phyloP scores from a whole-genome alignment of 352 stramenopile species.

The Pythium insidiosum region DNA sequence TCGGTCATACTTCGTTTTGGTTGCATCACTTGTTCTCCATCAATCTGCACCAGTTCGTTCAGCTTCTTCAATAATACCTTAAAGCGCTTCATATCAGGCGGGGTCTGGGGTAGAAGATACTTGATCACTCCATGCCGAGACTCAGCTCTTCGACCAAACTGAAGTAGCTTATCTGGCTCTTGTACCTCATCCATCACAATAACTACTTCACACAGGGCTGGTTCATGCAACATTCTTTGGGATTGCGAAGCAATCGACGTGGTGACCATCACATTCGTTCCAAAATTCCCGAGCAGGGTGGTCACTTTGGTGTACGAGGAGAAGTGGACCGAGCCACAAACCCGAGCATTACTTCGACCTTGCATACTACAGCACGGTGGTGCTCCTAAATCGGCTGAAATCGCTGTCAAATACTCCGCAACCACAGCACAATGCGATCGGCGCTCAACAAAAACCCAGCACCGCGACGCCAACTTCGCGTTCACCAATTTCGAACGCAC shows the following conservation, averaged over 20 bases:
- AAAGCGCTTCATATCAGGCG: conserved; percentile 47
- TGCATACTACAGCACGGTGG: conserved; percentile 72
- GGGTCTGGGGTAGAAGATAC: conserved; percentile 44
- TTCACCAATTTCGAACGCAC: conserved; percentile 40
- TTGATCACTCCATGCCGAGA: conserved; percentile 39
- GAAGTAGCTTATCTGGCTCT: conserved; percentile 67
- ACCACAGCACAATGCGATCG: conserved; percentile 63
- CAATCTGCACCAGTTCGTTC: conserved; percentile 38
- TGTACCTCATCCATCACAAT: conserved; percentile 72
- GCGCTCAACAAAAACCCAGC: conserved; percentile 69
- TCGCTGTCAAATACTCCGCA: conserved; percentile 63
- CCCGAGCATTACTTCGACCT: conserved; percentile 52
- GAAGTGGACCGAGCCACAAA: conserved; percentile 45
- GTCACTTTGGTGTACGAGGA: conserved; percentile 68
- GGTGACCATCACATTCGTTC: conserved; percentile 69
- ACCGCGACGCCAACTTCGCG: conserved; percentile 1
- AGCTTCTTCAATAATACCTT: conserved; percentile 49
- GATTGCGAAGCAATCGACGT: conserved; percentile 62
- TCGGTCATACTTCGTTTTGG: background rate
- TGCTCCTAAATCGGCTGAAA: conserved; percentile 25
- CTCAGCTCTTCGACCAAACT: conserved; percentile 46
- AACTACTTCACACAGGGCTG: conserved; percentile 55
- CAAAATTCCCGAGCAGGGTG: conserved; percentile 37
- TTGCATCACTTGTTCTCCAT: conserved; percentile 17
- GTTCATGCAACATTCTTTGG: conserved; percentile 28